Percentiles rank a stretch among this genome's conserved stretches.
phyloP scores from a whole-genome alignment of 768 basidiomycete species.

The Podaxis sp. region DNA sequence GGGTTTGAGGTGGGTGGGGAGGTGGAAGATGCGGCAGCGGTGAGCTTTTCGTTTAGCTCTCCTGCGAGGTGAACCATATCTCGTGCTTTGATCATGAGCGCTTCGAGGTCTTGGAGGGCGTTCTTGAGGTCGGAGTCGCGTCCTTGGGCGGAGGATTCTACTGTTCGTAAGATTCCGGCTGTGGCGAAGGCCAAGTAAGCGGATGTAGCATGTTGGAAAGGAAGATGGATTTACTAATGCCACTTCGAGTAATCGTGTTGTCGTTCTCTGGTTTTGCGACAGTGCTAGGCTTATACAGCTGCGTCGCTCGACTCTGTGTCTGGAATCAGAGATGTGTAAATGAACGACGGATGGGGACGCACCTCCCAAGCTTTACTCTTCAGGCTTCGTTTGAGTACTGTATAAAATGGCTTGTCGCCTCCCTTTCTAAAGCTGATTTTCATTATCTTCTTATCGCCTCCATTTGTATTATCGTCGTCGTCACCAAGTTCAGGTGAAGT shows the following conservation, averaged over 20 bases:
- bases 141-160: constrained; percentile 64
- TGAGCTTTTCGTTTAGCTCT: constrained; percentile 81
- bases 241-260: constrained; percentile 1
- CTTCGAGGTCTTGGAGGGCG: constrained; percentile 85
- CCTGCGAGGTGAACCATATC: constrained; percentile 92
- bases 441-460: constrained; percentile 43
- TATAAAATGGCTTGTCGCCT: constrained; percentile 83
- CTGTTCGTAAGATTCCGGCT: constrained; percentile 83
- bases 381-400: constrained; percentile 67
- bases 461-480: constrained; percentile 25
- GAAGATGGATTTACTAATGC: constrained; percentile 16
- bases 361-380: constrained; percentile 78
- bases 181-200: background rate
- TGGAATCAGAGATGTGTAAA: background rate
- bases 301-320: background rate
- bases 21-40: constrained; percentile 34
- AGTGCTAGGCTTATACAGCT: background rate
- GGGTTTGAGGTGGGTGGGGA: constrained; percentile 19
- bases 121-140: constrained; percentile 66
- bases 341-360: background rate
- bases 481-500: constrained; percentile 46
- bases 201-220: constrained; percentile 3
- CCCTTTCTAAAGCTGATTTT: constrained; percentile 91
- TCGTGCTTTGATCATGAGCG: constrained; percentile 84
- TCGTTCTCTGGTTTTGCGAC: background rate